Base-by-base conservation (phyloP, 768 basidiomycete genomes). In the Piloderma croceum region DNA sequence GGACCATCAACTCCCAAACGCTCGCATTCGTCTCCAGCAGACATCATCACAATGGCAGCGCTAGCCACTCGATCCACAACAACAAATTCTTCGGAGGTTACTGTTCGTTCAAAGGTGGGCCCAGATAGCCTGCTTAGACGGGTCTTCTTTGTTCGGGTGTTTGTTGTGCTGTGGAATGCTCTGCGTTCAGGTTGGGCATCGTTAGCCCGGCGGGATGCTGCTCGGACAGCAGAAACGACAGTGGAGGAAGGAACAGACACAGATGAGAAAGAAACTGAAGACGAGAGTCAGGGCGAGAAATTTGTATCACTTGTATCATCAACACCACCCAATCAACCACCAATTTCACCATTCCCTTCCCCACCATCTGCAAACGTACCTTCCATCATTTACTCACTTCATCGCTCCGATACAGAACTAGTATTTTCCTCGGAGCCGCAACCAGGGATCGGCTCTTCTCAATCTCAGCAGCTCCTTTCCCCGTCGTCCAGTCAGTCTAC, bases 131-230 rank as follows among this genome's bases (percentile, higher is more conserved):
- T 71, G 46, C 58, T 79, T 40, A 67, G 74, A 55, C 78, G 77
- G 35, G 67, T 86, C 52, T 79, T 81, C 70, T 71, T 88, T 53
- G 71, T 87, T 46, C 83, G 82, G 31, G 67, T 86, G 44, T 73
- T 86, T 45, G 69, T 79, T 31, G 46, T 81, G 27, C 68, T 81
- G 40, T 90, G 87, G 84, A 70, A 82, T 51, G 73, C 76, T 35
- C 61, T 90, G 48, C 76, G 73, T 46, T 68, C 74, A 6, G 74
- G 76, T 17, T 84, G 80, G 71, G 61, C 68, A n/a, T 74, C 79
- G 25, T 53, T 46, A 24, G 42, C 23, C 36, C 47, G 23, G 49
- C 46, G 40, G 44, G 54, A 5, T 9, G 53, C 57, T 12, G 57
- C 54, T 17, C 46, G 47, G 6, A 42, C 54, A 31, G 54, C 51